Evolutionary conservation across 176 grass and related monocot species (phyloP).

Genomic region (Paspalum notatum): DNA sequence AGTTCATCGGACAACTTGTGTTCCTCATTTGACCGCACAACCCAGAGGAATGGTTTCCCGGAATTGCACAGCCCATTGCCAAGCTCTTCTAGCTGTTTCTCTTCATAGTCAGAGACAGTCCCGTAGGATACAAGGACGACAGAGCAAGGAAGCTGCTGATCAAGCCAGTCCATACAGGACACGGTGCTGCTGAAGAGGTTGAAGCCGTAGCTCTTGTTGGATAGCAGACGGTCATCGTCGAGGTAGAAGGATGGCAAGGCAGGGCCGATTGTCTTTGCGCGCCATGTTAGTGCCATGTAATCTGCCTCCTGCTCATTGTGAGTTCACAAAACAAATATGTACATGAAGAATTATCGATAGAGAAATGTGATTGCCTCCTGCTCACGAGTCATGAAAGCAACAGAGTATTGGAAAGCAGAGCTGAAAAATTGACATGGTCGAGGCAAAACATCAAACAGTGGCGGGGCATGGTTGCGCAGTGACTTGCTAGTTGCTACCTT

Average conservation of each 20-base stretch:
- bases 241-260: slow-evolving; percentile 39
- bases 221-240: slow-evolving; percentile 21
- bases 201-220: slow-evolving; percentile 42
- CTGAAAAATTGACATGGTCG: too few relatives aligned
- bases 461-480: background rate
- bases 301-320: slow-evolving; percentile 38
- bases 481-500: background rate
- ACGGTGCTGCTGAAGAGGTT: slow-evolving; percentile 13
- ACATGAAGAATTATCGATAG: too few relatives aligned
- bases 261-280: slow-evolving; percentile 46
- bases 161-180: slow-evolving; percentile 41
- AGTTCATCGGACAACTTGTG: slow-evolving; percentile 19
- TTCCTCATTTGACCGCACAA: slow-evolving; percentile 18
- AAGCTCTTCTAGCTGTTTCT: slow-evolving; percentile 31
- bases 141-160: slow-evolving; percentile 28
- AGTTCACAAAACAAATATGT: too few relatives aligned
- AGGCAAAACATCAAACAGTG: background rate
- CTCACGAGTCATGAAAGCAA: too few relatives aligned
- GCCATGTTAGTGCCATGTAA: slow-evolving; percentile 40
- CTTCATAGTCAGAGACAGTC: background rate
- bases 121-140: slow-evolving; percentile 50
- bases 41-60: slow-evolving; percentile 31
- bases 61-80: slow-evolving; percentile 36
- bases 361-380: too few relatives aligned
- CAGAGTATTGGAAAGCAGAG: background rate